These are phyloP conservation scores for Carex littledalei DNA, from an alignment of 176 grass and related monocot genomes.

Conservation along the genomic window DNA sequence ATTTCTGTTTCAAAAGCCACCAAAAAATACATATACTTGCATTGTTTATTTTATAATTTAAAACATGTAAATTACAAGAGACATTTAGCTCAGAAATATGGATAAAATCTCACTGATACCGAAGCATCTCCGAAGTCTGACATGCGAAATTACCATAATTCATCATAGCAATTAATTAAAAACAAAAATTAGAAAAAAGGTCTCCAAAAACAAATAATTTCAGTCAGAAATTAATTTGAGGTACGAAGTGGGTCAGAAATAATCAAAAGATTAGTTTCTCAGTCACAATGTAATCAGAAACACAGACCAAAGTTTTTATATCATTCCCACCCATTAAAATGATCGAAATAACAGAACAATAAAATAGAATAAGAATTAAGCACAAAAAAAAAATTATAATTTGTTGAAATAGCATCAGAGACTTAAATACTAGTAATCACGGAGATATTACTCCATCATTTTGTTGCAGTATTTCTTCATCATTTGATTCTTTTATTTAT, in stretches of 20 bases:
- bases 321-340: constrained; percentile 6
- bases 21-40: too few relatives aligned
- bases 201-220: neutral
- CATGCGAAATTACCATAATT: constrained; percentile 30
- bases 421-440: constrained; percentile 33
- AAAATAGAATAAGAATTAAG: neutral
- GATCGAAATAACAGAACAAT: neutral
- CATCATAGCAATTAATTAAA: constrained; percentile 6
- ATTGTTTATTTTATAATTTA: too few relatives aligned
- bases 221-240: neutral
- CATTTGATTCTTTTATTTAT: constrained; percentile 3
- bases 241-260: constrained; percentile 9
- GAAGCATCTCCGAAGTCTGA: constrained; percentile 31
- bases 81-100: constrained; percentile 23
- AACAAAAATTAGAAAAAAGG: neutral
- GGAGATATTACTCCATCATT: constrained; percentile 18
- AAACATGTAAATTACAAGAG: too few relatives aligned
- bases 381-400: neutral
- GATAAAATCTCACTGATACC: constrained; percentile 21
- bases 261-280: constrained; percentile 20
- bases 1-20: too few relatives aligned
- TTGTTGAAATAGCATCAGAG: constrained; percentile 12
- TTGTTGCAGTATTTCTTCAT: constrained; percentile 38
- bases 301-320: constrained; percentile 27
- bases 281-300: constrained; percentile 23